Conservation (phyloP, 2,329 filamentous ascomycete species). For the Neofusicoccum cordaticola region DNA sequence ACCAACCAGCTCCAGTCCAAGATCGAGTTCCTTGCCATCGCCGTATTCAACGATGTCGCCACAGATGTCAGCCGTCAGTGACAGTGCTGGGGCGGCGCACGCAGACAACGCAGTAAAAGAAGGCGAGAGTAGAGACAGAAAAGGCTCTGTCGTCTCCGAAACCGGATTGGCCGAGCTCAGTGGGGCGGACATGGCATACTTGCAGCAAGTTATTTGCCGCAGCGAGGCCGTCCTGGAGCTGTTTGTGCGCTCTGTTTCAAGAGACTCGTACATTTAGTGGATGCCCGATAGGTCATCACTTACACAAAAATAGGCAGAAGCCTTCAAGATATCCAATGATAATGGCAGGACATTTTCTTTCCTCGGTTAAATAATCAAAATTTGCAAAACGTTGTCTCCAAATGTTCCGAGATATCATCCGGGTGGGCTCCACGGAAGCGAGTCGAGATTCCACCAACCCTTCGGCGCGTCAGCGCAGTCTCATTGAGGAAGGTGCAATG, state of each 20-base stretch:
- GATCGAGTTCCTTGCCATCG: not conserved
- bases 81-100: no score
- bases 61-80: no score
- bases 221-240: not conserved
- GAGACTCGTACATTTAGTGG: not conserved
- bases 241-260: not conserved
- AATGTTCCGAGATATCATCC: not conserved
- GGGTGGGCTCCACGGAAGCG: not conserved
- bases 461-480: not conserved
- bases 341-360: no score
- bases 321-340: no score
- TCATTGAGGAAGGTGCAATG: not conserved
- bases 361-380: no score
- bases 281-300: no score
- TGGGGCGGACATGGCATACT: not conserved
- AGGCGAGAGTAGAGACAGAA: not conserved
- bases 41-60: not conserved
- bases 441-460: not conserved
- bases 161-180: not conserved
- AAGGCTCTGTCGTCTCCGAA: not conserved
- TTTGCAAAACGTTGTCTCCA: no score
- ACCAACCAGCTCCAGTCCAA: not conserved
- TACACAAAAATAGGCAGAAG: no score
- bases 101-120: not conserved
- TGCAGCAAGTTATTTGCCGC: not conserved